Evolutionary conservation across 345 rosid species (phyloP).

Genomic region (Lumnitzera racemosa): DNA sequence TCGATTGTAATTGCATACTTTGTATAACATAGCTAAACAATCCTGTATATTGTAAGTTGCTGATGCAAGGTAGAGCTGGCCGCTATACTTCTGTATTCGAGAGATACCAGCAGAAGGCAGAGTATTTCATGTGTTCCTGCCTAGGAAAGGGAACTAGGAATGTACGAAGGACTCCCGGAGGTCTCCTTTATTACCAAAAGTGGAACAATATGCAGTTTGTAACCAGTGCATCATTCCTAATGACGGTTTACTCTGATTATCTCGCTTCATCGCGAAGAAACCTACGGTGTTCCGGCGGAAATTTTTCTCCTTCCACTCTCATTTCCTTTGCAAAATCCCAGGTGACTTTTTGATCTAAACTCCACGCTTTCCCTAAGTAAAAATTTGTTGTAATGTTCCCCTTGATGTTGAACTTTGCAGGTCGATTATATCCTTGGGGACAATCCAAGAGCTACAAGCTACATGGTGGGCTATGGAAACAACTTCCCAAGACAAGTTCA

Average conservation of each 20-base stretch:
- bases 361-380: neutral
- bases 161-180: conserved; percentile 24
- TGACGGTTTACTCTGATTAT: conserved; percentile 42
- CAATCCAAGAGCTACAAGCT: conserved; percentile 94
- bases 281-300: conserved; percentile 62
- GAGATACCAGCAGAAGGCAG: conserved; percentile 28
- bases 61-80: conserved; percentile 21
- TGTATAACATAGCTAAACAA: too few relatives aligned
- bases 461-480: conserved; percentile 97
- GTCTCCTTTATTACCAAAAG: conserved; percentile 17
- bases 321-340: conserved; percentile 82
- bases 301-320: conserved; percentile 52
- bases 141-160: conserved; percentile 23
- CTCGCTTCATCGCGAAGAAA: conserved; percentile 54
- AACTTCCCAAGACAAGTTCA: conserved; percentile 87
- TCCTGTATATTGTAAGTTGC: conserved; percentile 7
- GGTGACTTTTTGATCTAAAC: conserved; percentile 23
- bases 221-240: conserved; percentile 25
- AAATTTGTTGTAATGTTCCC: neutral
- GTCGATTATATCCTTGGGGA: conserved; percentile 97
- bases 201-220: conserved; percentile 34
- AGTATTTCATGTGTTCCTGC: conserved; percentile 30
- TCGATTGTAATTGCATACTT: too few relatives aligned
- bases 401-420: conserved; percentile 15
- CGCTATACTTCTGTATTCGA: conserved; percentile 6